Evolutionary conservation across 805 yeast genomes (phyloP), one percentile per base, ranked within the genome.

Genomic region (Cyberlindnera xishuangbannaensis): DNA sequence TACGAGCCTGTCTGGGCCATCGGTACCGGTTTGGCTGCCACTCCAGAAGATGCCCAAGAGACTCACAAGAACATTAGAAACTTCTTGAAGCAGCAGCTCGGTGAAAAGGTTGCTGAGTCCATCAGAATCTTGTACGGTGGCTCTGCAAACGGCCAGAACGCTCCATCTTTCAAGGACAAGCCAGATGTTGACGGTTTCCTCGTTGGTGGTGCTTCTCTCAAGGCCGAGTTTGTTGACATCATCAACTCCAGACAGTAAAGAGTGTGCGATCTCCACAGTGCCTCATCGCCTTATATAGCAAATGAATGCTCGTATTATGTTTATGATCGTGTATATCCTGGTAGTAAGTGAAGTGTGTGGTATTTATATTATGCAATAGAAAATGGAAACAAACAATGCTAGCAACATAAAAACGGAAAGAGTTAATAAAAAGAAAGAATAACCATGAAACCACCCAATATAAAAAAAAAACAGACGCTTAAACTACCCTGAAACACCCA

Each of bases 1-100:
- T 92, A 92, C 71, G 98, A 92, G 73, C 98, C 98, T 55, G 95
- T 92, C 51, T 92, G 98, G 98, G 98, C 98, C 55, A 92, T 92
- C 55, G 98, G 98, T 64, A 88, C 97, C 53, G 98, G 98, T 60
- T 78, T 92, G 59, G 96, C 97, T 55, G 97, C 98, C 43, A 92
- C 98, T 53, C 87, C 98, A 51, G 84, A 83, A 50, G 98, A 92
- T 61, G 98, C 98, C 51, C 96, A 92, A 72, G 86, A 80, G 50
- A 85, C 92, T 57, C 98, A 92, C 72, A 74, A 75, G 61, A 73
- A 73, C 51, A 85, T 92, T 69, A 84, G 98, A 75, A 74, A 67
- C 43, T 87, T 74, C 75, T 75, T 92, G 62, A 69, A 76, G 51
- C 67, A 73, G 55, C 76, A 81, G 63, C 75, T 90, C 58, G 90